Evolutionary conservation across 768 basidiomycete species (phyloP), one percentile per base, ranked within the genome.

Genomic region (Suillus placidus): DNA sequence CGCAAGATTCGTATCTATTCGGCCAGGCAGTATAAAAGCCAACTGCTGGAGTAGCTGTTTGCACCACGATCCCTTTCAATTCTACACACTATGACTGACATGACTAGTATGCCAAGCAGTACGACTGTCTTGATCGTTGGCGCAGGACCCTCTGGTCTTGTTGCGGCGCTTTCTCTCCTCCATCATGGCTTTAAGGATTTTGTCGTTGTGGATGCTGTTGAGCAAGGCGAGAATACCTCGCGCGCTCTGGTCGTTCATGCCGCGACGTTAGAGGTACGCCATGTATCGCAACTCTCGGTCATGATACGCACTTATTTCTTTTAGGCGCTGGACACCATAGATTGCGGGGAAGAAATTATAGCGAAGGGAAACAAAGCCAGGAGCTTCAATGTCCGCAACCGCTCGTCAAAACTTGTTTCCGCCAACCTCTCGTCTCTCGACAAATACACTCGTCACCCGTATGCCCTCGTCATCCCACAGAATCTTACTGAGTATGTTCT

Each of bases 171-270:
- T 35, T 78, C 82, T n/a, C 77, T 84, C 1, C 69, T 76, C 12
- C 71, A 78, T 13, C 77, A 83, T 10, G 80, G 80, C 2, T 78
- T 79, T 51, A 71, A 65, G 35, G 80, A 85, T 42, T 64, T 87
- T 72, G 62, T 80, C 18, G 72, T 85, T 18, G 82, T 85, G 3
- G 85, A 87, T 61, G 77, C 76, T 34, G 30, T 71, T 6, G 34
- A 61, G 0, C 62, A 76, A n/a, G 78, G 78, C 34, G 68, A 75
- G 60, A 76, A 77, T 57, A 71, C 73, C 9, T 84, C 85, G 12
- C 80, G 85, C 23, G 84, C 86, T 0, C 65, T 82, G 5, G 76
- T 80, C 1, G 70, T 86, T 35, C 85, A 87, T 67, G 82, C 86
- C 40, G 80, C 83, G 38, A 86, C 86, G 12, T 74, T 87, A 18